These are phyloP conservation scores for Apiotrichum domesticum DNA, from an alignment of 1,284 basidiomycete genomes.

Conservation along the genomic window DNA sequence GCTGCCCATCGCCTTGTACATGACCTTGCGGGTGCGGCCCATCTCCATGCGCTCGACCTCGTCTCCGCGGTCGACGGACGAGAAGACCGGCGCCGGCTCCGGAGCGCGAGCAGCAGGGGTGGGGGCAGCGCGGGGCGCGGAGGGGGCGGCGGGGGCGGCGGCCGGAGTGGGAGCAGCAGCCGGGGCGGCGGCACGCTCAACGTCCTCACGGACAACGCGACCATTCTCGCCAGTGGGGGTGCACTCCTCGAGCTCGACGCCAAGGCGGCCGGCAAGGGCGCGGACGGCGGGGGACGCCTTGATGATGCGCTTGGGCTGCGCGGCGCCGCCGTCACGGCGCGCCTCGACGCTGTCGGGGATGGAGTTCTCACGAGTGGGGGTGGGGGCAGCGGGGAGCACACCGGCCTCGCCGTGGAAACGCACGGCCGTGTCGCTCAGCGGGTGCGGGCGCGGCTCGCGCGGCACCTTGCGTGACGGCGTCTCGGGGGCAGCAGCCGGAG, in stretches of 20 bases:
- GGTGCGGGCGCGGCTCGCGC: constrained; percentile 13
- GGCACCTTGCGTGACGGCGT: neutral
- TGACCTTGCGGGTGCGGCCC: constrained; percentile 69
- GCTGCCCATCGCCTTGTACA: constrained; percentile 81
- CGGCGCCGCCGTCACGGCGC: constrained; percentile 6
- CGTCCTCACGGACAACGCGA: constrained; percentile 60
- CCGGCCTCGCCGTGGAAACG: constrained; percentile 35
- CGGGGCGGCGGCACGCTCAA: constrained; percentile 43
- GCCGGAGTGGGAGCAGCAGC: neutral
- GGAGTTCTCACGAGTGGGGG: neutral
- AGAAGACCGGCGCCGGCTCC: neutral
- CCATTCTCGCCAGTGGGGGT: constrained; percentile 55
- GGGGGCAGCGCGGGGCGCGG: neutral
- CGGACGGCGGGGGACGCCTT: constrained; percentile 37
- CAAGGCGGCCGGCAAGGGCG: constrained; percentile 31
- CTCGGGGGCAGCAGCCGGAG: neutral
- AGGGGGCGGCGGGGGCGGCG: neutral
- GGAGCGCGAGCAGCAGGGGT: constrained; percentile 1
- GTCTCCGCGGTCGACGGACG: constrained; percentile 53
- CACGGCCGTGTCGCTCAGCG: constrained; percentile 19
- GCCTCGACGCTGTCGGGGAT: constrained; percentile 14
- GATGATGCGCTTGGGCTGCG: constrained; percentile 15
- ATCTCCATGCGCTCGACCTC: constrained; percentile 58
- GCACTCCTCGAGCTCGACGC: constrained; percentile 49
- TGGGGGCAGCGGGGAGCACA: constrained; percentile 28